Conservation (phyloP, 345 rosid genomes). For the Lepidium aucheri region DNA sequence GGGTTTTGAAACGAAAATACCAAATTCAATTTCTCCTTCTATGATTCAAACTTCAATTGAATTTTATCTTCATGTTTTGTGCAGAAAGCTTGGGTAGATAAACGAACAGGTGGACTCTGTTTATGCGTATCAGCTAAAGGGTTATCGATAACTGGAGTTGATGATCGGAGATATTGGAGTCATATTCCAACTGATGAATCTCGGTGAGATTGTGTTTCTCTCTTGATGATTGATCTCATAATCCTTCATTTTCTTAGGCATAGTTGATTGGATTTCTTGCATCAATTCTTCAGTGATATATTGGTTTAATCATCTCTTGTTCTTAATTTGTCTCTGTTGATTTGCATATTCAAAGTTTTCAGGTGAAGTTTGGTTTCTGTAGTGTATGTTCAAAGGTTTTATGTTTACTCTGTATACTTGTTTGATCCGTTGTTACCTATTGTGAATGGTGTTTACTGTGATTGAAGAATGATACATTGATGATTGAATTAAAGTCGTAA, state of each 20-base stretch:
- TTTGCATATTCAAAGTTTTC: neutral
- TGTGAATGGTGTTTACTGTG: neutral
- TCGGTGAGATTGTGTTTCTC: slow-evolving; percentile 35
- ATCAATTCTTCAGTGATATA: too few species aligned
- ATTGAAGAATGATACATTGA: neutral
- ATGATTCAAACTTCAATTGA: neutral
- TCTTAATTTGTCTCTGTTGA: neutral
- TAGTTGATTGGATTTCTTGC: neutral
- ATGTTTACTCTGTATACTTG: neutral
- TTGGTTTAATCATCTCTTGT: too few species aligned
- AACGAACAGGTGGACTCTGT: slow-evolving; percentile 59
- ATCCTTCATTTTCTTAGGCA: neutral
- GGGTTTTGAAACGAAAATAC: neutral
- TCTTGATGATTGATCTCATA: neutral
- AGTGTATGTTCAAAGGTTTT: neutral
- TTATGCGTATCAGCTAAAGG: slow-evolving; percentile 61
- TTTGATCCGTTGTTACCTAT: neutral
- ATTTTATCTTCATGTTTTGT: neutral
- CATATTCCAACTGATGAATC: slow-evolving; percentile 75
- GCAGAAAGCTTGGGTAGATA: slow-evolving; percentile 87
- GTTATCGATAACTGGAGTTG: slow-evolving; percentile 67
- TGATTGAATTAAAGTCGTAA: neutral
- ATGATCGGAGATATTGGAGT: slow-evolving; percentile 95
- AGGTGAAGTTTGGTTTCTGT: neutral
- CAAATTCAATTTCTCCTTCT: too few species aligned